Base-by-base conservation (phyloP, 768 basidiomycete genomes). In the Sarcomyxa edulis region DNA sequence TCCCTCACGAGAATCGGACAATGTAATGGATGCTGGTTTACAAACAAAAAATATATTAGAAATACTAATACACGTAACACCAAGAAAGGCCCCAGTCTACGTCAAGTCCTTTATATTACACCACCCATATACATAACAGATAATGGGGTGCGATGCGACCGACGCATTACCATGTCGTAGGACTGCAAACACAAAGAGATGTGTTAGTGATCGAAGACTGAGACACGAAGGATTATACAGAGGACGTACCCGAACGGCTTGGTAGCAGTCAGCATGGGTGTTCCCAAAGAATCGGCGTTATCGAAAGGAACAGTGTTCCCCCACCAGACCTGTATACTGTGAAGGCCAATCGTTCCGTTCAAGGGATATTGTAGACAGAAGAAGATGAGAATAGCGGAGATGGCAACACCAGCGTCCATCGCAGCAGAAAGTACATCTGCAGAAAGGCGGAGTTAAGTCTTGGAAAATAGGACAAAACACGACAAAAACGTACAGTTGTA, bases 351-450 rank as follows among this genome's bases (percentile, higher is more conserved):
- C 8, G 57, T 59, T 3, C 82, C 81, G 39, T 82, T 69, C 40
- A 45, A 45, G 2, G 83, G 84, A 48, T 75, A 84, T 56, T 86
- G 76, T n/a, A 84, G 64, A 25, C 52, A 6, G 55, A 82, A 83
- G 62, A 79, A 82, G 26, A 82, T 66, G 36, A 70, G 44, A 18
- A 84, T 59, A 3, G 71, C 57, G 15, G 70, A 58, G 12, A 84
- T 46, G 0, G 81, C 81, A 7, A 83, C 62, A n/a, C 84, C 82
- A 10, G 83, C 71, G 48, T 84, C 84, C 48, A 86, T 49, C 3
- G 79, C 84, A 7, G 82, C 80, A 6, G 82, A 84, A n/a, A 85
- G 57, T 14, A 84, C 76, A 46, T 83, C 47, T 48, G 15, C 9
- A 72, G 20, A 14, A 32, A 19, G 11, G 16, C 4, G 8, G 9